Conservation (phyloP, 257 asterid species). For the Rauvolfia tetraphylla region DNA sequence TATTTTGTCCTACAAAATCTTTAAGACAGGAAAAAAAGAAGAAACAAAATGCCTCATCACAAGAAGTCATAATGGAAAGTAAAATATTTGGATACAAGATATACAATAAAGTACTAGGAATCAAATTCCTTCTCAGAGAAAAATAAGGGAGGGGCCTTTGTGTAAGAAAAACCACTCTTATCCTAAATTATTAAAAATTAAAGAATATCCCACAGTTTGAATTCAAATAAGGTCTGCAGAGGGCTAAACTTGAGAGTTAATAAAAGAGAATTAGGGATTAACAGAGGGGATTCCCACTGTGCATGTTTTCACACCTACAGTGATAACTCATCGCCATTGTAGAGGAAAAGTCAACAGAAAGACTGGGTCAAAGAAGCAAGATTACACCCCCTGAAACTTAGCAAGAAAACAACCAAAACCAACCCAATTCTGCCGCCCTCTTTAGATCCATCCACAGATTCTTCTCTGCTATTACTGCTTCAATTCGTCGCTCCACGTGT, state of each 20-base stretch:
- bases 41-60: no score
- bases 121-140: no score
- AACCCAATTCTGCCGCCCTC: not conserved
- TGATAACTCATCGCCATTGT: not conserved
- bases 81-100: no score
- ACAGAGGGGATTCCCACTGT: not conserved
- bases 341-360: not conserved
- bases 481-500: not conserved
- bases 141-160: no score
- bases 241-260: not conserved
- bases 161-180: no score
- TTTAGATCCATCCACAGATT: constrained; percentile 7
- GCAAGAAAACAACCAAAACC: constrained; percentile 5
- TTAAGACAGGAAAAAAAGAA: no score
- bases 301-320: not conserved
- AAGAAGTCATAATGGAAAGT: no score
- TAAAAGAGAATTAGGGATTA: not conserved
- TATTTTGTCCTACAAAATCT: no score
- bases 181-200: no score
- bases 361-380: not conserved
- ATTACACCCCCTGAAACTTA: not conserved
- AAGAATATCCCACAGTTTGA: no score
- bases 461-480: not conserved
- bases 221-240: no score
- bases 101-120: no score